phyloP scores from a whole-genome alignment of 2,329 filamentous ascomycete species.

The Sporothrix variecibatus region DNA sequence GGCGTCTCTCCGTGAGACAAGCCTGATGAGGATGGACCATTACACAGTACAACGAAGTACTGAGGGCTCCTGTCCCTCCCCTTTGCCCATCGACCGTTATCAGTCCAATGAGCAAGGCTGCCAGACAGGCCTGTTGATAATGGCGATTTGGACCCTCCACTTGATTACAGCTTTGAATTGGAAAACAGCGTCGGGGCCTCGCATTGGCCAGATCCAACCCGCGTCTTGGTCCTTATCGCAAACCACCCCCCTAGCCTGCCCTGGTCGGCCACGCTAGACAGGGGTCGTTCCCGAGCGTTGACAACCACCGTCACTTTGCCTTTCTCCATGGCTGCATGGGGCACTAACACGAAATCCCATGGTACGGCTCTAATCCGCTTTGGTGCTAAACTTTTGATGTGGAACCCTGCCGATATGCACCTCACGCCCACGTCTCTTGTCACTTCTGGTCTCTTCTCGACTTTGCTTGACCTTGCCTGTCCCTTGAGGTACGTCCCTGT shows the following conservation, averaged over 20 bases:
- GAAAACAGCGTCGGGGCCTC: constrained; percentile 21
- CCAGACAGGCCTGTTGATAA: not conserved
- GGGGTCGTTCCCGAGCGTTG: constrained; percentile 19
- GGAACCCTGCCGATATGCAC: not conserved
- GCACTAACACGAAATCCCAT: constrained; percentile 11
- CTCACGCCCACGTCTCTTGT: constrained; percentile 8
- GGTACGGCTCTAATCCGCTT: constrained; percentile 15
- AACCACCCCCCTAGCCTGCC: constrained; percentile 1
- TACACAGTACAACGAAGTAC: not conserved
- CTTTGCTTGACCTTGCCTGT: not conserved
- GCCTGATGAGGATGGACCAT: constrained; percentile 9
- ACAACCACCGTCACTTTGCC: not conserved
- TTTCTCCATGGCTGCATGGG: constrained; percentile 13
- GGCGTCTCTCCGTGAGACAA: constrained; percentile 12
- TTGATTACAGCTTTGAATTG: constrained; percentile 31
- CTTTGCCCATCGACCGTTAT: constrained; percentile 10
- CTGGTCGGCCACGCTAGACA: constrained; percentile 17
- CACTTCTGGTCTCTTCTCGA: not conserved
- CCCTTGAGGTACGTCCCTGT: not conserved
- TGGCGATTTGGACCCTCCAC: not conserved
- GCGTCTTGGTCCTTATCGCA: constrained; percentile 17
- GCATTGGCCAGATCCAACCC: constrained; percentile 20
- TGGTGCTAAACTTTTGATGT: not conserved
- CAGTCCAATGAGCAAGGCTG: constrained; percentile 29
- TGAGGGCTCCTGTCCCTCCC: not conserved